Percentiles rank a stretch among this genome's conserved stretches.
Conservation (phyloP, 1,139 yeast genomes). For the Yamadazyma dushanensis region DNA sequence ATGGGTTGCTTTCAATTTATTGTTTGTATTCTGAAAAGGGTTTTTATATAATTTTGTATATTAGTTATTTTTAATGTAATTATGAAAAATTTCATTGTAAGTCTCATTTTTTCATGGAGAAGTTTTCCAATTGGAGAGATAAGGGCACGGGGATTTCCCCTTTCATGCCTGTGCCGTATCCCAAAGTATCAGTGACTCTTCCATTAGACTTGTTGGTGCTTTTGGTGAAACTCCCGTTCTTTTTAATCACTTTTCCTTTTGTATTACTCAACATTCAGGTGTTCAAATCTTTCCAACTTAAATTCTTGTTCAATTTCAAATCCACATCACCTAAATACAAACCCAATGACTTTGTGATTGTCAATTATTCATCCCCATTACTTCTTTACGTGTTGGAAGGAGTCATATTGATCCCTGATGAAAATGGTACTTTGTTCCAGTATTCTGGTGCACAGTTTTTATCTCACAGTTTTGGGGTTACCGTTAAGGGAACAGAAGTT, state of each 20-base stretch:
- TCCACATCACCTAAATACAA: constrained; percentile 23
- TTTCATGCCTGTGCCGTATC: constrained; percentile 52
- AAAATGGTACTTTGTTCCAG: constrained; percentile 33
- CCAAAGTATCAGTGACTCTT: constrained; percentile 10
- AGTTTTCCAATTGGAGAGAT: constrained; percentile 73
- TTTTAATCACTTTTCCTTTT: constrained; percentile 19
- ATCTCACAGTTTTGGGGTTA: constrained; percentile 27
- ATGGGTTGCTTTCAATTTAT: constrained; percentile 3
- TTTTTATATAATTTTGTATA: constrained; percentile 8
- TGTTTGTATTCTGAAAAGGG: constrained; percentile 6
- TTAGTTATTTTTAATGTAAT: constrained; percentile 7
- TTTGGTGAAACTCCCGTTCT: constrained; percentile 28
- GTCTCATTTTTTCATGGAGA: constrained; percentile 51
- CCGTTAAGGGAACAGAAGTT: constrained; percentile 18
- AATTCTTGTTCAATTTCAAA: constrained; percentile 26
- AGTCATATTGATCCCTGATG: constrained; percentile 47
- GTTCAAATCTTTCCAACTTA: constrained; percentile 21
- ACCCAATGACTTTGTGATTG: constrained; percentile 44
- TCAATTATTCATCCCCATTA: constrained; percentile 58
- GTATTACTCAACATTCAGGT: constrained; percentile 8
- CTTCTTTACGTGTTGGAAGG: constrained; percentile 31
- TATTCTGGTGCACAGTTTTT: constrained; percentile 39
- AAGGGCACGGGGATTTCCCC: constrained; percentile 85
- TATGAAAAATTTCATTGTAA: constrained; percentile 6
- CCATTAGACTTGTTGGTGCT: constrained; percentile 19